Base-by-base conservation (phyloP, 1,284 basidiomycete genomes). In the Puccinia sorghi region DNA sequence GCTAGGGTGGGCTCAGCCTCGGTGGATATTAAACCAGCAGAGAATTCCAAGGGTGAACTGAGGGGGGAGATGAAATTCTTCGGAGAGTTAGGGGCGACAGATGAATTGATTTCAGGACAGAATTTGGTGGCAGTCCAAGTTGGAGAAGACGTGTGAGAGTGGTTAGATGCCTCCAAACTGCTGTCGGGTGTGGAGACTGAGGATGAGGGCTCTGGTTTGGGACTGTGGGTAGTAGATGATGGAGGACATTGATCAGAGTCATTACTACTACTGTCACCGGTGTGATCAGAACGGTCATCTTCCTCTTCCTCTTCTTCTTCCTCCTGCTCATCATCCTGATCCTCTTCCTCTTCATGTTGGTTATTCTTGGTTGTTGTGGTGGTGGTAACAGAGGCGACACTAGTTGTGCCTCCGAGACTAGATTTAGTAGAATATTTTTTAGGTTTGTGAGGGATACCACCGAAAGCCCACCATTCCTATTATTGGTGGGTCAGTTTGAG, bases 391-490 rank as follows among this genome's bases (percentile, higher is more conserved):
- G 70, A 72, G 3, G 32, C 41, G 1, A 27, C 7, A 25, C 39
- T 50, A 17, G 0, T 72, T 43, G 22, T n/a, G 37, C 9, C 20
- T 7, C 50, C 22, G 32, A 43, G 13, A 17, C 39, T 63, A 22
- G 52, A n/a, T n/a, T 61, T 61, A 22, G 25, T 59, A 32, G 66
- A 27, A 37, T 48, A 70, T 52, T 71, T 78, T 48, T 11, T 25
- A 43, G 46, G 59, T 57, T 71, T 54, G 17, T 67, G 39, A 59
- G 52, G 39, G 13, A 78, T 20, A 5, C 56, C 54, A 71, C 75
- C 75, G 3, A 78, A 59, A 27, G 75, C 52, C 32, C 67, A 54
- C 75, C 75, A 78, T 71, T 78, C 75, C 75, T 78, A 20, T 25
- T 69, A 15, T 37, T 9, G 20, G 27, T 12, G 48, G 22, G 50